Conservation (phyloP, 2,329 filamentous ascomycete genomes). For the Venturia carpophila region DNA sequence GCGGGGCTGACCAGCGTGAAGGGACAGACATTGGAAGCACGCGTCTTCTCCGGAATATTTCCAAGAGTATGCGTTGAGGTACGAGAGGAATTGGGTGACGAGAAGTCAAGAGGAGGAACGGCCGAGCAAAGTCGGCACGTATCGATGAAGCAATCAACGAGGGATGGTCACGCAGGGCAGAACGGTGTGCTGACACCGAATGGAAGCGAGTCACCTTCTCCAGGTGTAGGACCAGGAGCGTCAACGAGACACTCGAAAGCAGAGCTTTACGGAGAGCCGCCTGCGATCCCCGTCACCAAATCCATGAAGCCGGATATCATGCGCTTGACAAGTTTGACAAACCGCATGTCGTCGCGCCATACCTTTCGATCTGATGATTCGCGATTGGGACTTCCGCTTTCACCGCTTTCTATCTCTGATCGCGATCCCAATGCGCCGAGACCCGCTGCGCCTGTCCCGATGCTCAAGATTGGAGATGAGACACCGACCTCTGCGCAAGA, state of each 20-base stretch:
- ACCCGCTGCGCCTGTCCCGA: conserved; percentile 86
- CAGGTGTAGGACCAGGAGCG: conserved; percentile 4
- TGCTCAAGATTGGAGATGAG: conserved; percentile 97
- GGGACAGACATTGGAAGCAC: conserved; percentile 86
- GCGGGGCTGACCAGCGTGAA: conserved; percentile 84
- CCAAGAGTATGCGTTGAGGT: conserved; percentile 91
- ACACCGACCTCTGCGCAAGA: conserved; percentile 83
- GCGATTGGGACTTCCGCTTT: conserved; percentile 32
- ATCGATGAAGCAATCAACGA: not conserved
- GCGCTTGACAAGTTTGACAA: conserved; percentile 15
- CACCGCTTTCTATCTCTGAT: conserved; percentile 32
- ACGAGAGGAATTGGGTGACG: conserved; percentile 78
- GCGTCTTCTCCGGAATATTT: conserved; percentile 98
- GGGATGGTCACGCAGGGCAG: not conserved
- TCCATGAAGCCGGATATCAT: conserved; percentile 12
- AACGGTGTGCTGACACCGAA: conserved; percentile 20
- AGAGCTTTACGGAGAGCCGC: not conserved
- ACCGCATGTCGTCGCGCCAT: conserved; percentile 34
- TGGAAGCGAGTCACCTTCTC: conserved; percentile 15
- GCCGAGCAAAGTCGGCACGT: conserved; percentile 11
- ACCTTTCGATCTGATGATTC: conserved; percentile 34
- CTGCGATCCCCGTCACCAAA: conserved; percentile 17
- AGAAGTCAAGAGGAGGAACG: conserved; percentile 36
- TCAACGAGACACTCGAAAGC: not conserved
- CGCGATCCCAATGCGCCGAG: conserved; percentile 63